Conservation (phyloP, 805 yeast genomes). For the Debaryomyces maramus region DNA sequence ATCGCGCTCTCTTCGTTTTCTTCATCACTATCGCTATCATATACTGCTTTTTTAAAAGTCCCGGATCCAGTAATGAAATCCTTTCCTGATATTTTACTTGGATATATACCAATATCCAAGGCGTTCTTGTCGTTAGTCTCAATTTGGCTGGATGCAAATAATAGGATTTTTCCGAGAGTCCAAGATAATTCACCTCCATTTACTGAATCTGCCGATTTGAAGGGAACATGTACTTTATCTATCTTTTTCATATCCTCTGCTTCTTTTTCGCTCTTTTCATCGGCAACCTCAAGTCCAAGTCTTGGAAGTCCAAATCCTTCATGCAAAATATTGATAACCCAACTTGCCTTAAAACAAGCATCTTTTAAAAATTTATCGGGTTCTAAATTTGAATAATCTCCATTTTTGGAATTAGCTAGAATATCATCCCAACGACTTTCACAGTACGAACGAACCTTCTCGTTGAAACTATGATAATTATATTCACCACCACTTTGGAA, state of each 20-base stretch:
- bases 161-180: slow-evolving; percentile 87
- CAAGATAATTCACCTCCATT: slow-evolving; percentile 88
- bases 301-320: slow-evolving; percentile 91
- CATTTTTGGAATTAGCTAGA: slow-evolving; percentile 50
- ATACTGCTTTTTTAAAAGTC: slow-evolving; percentile 7
- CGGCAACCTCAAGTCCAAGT: slow-evolving; percentile 49
- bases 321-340: slow-evolving; percentile 87
- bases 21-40: slow-evolving; percentile 19
- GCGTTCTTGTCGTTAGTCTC: slow-evolving; percentile 15
- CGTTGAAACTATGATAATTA: slow-evolving; percentile 68
- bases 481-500: slow-evolving; percentile 88
- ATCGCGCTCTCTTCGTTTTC: slow-evolving; percentile 7
- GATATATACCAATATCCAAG: slow-evolving; percentile 37
- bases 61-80: slow-evolving; percentile 33
- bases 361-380: slow-evolving; percentile 54
- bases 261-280: slow-evolving; percentile 13
- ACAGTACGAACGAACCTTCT: slow-evolving; percentile 70
- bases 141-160: slow-evolving; percentile 77
- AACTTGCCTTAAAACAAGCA: slow-evolving; percentile 92
- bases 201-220: slow-evolving; percentile 78
- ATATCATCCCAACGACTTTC: slow-evolving; percentile 66
- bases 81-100: slow-evolving; percentile 38
- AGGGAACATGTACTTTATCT: slow-evolving; percentile 50
- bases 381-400: slow-evolving; percentile 57
- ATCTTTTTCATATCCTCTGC: slow-evolving; percentile 31